Evolutionary conservation across 306 rosid genomes (phyloP).

Genomic region (Vachellia pachyceras): DNA sequence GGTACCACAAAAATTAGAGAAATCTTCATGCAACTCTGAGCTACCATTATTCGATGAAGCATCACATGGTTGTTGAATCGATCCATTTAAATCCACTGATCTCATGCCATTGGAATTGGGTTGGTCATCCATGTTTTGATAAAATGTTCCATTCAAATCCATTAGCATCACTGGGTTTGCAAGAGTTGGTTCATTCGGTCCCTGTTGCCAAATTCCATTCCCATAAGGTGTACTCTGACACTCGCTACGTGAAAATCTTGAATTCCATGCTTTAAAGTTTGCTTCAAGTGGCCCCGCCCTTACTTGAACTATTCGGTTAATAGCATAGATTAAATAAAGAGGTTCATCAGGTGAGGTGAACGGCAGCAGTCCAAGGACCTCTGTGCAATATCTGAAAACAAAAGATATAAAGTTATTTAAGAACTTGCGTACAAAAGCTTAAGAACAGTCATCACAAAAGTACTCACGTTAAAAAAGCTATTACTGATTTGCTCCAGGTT

Average conservation of each 20-base stretch:
- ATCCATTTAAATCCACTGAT: constrained; percentile 75
- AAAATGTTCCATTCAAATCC: constrained; percentile 64
- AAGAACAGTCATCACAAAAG: constrained; percentile 21
- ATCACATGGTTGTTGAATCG: constrained; percentile 53
- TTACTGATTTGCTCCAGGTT: constrained; percentile 65
- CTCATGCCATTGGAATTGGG: constrained; percentile 44
- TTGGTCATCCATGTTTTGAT: constrained; percentile 47
- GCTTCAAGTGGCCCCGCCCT: constrained; percentile 90
- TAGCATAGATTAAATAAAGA: constrained; percentile 83
- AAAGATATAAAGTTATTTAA: constrained; percentile 32
- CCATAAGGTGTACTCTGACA: constrained; percentile 49
- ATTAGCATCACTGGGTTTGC: constrained; percentile 40
- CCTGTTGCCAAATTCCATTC: constrained; percentile 62
- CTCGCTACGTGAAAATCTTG: constrained; percentile 62
- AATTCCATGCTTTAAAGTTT: constrained; percentile 79
- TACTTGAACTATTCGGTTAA: constrained; percentile 91
- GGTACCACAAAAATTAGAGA: constrained; percentile 48
- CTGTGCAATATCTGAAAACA: constrained; percentile 85
- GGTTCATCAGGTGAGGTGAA: constrained; percentile 89
- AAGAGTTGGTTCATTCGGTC: constrained; percentile 40
- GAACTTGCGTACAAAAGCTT: constrained; percentile 29
- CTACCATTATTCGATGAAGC: constrained; percentile 47
- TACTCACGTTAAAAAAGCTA: constrained; percentile 87
- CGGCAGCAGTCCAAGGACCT: constrained; percentile 89
- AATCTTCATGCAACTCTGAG: constrained; percentile 42